Percentiles rank a stretch among this genome's conserved stretches.
phyloP scores from a whole-genome alignment of 139 green algal genomes.

The Closterium sp. region DNA sequence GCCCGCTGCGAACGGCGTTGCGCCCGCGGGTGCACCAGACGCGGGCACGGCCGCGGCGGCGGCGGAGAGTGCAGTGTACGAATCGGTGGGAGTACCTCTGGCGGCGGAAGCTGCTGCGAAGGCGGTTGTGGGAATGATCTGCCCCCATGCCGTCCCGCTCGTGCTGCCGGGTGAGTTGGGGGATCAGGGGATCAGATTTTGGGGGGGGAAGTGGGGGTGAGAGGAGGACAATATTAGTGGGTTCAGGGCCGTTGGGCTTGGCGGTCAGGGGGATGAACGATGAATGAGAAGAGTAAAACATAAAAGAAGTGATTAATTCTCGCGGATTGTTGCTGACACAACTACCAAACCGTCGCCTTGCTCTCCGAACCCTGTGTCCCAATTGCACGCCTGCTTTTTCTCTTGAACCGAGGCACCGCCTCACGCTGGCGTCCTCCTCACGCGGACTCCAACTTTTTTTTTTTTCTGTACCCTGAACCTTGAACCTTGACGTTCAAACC shows the following conservation, averaged over 20 bases:
- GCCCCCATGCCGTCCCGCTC: conserved; percentile 28
- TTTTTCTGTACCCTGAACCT: neutral
- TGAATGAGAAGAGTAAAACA: no score
- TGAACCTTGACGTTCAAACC: neutral
- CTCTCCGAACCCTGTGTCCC: neutral
- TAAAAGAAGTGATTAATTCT: neutral
- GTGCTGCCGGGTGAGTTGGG: conserved; percentile 25
- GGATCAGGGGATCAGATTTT: neutral
- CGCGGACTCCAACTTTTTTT: no score
- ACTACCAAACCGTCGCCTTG: neutral
- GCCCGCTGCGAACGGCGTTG: neutral
- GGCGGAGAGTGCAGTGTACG: neutral
- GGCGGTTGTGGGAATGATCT: conserved; percentile 22
- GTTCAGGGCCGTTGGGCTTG: neutral
- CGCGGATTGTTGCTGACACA: neutral
- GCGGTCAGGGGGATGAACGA: neutral
- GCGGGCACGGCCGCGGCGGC: neutral
- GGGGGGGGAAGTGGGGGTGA: no score
- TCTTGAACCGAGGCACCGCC: no score
- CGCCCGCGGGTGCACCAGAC: neutral
- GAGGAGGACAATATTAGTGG: no score
- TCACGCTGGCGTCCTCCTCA: no score
- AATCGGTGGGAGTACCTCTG: neutral
- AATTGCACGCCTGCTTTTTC: no score
- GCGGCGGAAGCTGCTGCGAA: conserved; percentile 31